A percentile compares a stretch with the other conserved stretches of the same genome.
Conservation (phyloP, 2,329 filamentous ascomycete species). For the Verticillium dahliae region DNA sequence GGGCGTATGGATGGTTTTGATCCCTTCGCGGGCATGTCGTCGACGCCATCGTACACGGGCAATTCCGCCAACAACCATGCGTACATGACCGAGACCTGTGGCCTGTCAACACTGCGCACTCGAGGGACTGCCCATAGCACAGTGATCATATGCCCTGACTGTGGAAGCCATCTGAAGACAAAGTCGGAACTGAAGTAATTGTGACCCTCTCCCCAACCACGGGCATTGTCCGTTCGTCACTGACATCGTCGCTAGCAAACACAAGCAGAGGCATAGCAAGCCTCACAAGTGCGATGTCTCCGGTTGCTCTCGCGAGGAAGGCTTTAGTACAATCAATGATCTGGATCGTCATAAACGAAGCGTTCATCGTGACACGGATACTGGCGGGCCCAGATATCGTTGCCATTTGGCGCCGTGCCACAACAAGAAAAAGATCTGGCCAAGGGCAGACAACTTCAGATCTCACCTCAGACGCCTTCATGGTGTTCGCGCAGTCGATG, state of each 20-base stretch:
- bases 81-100: background rate
- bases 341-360: slow-evolving; percentile 71
- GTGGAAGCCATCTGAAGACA: slow-evolving; percentile 37
- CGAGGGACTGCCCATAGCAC: background rate
- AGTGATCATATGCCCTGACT: slow-evolving; percentile 28
- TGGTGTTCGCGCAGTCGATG: slow-evolving; percentile 22
- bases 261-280: slow-evolving; percentile 63
- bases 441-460: slow-evolving; percentile 79
- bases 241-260: slow-evolving; percentile 54
- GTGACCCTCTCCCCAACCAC: background rate
- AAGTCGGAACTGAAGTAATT: slow-evolving; percentile 50
- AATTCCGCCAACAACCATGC: background rate
- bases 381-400: slow-evolving; percentile 45
- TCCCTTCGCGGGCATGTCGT: background rate
- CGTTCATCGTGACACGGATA: slow-evolving; percentile 50
- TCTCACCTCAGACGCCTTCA: slow-evolving; percentile 71
- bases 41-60: background rate
- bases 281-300: slow-evolving; percentile 54
- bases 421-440: slow-evolving; percentile 65
- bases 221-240: slow-evolving; percentile 2
- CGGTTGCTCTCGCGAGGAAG: slow-evolving; percentile 52
- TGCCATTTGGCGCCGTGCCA: slow-evolving; percentile 54
- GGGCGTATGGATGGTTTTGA: slow-evolving; percentile 25
- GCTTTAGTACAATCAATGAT: slow-evolving; percentile 77
- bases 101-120: background rate